Percentiles rank a stretch among this genome's conserved stretches.
phyloP scores from a whole-genome alignment of 1,284 basidiomycete genomes.

The Inonotus obliquus region DNA sequence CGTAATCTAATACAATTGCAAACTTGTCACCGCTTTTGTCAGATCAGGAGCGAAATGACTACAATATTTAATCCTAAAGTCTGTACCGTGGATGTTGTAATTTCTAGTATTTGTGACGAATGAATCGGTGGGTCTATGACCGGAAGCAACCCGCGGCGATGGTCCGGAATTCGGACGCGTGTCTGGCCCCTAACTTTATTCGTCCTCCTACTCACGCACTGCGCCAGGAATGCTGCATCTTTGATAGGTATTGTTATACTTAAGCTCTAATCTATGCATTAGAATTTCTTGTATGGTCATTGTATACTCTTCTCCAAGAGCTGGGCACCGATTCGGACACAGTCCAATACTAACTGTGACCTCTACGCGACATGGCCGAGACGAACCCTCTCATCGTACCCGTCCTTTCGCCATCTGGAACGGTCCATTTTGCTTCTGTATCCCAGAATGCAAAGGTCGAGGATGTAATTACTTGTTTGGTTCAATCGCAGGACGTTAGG shows the following conservation, averaged over 20 bases:
- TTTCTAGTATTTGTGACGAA: no score
- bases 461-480: conserved; percentile 52
- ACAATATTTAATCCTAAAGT: no score
- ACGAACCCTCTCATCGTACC: conserved; percentile 50
- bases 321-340: background rate
- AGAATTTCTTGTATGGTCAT: background rate
- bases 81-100: no score
- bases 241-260: background rate
- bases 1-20: background rate
- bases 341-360: background rate
- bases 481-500: conserved; percentile 43
- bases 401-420: conserved; percentile 50
- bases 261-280: background rate
- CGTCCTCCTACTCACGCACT: background rate
- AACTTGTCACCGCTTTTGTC: background rate
- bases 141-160: background rate
- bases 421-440: conserved; percentile 60
- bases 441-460: conserved; percentile 46
- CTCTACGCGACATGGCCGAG: conserved; percentile 26
- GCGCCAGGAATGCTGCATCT: background rate
- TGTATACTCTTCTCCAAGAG: background rate
- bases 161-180: background rate
- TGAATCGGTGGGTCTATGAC: no score
- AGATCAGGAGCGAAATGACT: no score
- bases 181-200: background rate